Conservation (phyloP, 2,329 filamentous ascomycete species). For the Sarocladium brachiariae region DNA sequence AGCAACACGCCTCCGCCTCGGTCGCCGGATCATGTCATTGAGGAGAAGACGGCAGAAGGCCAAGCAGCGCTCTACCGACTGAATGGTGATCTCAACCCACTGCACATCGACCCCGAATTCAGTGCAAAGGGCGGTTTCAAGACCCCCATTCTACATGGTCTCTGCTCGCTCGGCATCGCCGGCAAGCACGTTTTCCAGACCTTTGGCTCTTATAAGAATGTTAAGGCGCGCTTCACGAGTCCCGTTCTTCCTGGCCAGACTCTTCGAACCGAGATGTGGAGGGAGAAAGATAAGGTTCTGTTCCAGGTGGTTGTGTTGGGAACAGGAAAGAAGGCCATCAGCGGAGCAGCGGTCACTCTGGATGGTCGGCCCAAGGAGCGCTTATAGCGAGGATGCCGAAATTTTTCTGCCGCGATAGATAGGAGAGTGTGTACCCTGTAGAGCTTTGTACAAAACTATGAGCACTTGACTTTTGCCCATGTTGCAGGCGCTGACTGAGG, state of each 20-base stretch:
- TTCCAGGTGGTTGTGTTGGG: conserved; percentile 88
- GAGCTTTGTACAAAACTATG: too few species aligned
- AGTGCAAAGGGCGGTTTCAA: conserved; percentile 93
- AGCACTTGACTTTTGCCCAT: too few species aligned
- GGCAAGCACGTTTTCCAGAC: conserved; percentile 67
- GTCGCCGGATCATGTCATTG: conserved; percentile 75
- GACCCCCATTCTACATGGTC: conserved; percentile 84
- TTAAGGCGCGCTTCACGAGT: conserved; percentile 87
- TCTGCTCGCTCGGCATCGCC: conserved; percentile 87
- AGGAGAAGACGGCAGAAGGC: conserved; percentile 80
- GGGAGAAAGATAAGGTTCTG: conserved; percentile 67
- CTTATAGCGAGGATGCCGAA: neutral
- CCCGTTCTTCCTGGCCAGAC: conserved; percentile 82
- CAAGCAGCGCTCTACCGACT: conserved; percentile 91
- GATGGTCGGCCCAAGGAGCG: neutral
- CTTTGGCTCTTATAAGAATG: conserved; percentile 77
- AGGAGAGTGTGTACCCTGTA: too few species aligned
- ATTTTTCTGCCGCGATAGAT: too few species aligned
- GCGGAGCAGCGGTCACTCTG: neutral
- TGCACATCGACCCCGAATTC: conserved; percentile 92
- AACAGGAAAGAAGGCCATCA: conserved; percentile 60
- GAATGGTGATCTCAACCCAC: conserved; percentile 72
- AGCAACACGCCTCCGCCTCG: conserved; percentile 72
- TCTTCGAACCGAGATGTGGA: conserved; percentile 89
- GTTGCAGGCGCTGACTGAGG: too few species aligned